Evolutionary conservation across 495 filamentous ascomycete species (phyloP).

Genomic region (Neurospora hispaniola): DNA sequence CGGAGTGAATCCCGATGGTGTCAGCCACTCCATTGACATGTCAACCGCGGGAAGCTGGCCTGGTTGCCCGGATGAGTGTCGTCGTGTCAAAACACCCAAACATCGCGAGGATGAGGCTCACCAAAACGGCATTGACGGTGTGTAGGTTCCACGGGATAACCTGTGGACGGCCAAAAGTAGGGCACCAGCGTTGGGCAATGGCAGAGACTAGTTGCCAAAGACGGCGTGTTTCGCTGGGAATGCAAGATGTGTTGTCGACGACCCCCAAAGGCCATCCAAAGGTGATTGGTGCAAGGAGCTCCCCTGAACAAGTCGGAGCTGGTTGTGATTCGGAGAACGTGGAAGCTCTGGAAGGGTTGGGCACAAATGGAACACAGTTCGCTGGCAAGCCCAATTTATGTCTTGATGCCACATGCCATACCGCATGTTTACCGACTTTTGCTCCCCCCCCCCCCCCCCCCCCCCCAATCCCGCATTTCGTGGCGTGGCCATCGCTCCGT

Average conservation of each 20-base stretch:
- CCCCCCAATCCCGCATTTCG: background rate
- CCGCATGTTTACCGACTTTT: background rate
- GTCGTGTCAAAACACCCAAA: background rate
- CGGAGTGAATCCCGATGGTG: background rate
- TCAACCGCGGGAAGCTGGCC: background rate
- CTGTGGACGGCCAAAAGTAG: conserved; percentile 1
- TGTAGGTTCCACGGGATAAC: background rate
- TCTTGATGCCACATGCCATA: background rate
- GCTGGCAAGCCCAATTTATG: conserved; percentile 2
- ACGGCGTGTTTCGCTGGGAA: background rate
- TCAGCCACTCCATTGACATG: background rate
- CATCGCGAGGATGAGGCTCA: background rate
- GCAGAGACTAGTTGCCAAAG: conserved; percentile 2
- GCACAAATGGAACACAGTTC: conserved; percentile 1
- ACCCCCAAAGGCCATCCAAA: conserved; percentile 5
- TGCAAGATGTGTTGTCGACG: conserved; percentile 15
- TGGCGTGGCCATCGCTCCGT: background rate
- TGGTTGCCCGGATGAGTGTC: background rate
- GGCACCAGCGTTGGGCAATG: conserved; percentile 20
- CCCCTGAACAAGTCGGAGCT: conserved; percentile 8
- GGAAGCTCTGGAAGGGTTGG: conserved; percentile 3
- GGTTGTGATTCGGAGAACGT: conserved; percentile 11
- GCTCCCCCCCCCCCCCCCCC: background rate
- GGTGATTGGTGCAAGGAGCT: conserved; percentile 21
- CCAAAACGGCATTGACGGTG: background rate